Evolutionary conservation across 257 asterid genomes (phyloP).

Genomic region (Solanum chilense): DNA sequence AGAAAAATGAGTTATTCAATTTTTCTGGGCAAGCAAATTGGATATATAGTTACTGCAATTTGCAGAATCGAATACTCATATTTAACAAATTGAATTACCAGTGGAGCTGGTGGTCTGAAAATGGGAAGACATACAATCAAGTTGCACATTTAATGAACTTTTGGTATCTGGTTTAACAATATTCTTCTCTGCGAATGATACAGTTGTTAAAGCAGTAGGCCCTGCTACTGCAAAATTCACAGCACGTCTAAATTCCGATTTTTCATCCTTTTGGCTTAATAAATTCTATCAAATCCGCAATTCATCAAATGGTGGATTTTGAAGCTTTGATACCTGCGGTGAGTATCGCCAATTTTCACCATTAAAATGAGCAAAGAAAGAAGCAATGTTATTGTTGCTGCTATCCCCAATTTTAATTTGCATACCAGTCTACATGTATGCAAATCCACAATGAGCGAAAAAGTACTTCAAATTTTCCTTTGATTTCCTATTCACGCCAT

Average conservation of each 20-base stretch:
- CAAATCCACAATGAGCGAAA: too few species aligned
- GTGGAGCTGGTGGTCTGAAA: neutral
- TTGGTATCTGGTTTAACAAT: neutral
- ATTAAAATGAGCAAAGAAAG: neutral
- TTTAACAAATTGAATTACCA: neutral
- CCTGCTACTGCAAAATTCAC: too few species aligned
- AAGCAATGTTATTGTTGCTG: neutral
- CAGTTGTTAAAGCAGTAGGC: too few species aligned
- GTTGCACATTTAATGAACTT: conserved; percentile 11
- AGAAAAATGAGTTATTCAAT: neutral
- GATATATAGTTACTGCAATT: neutral
- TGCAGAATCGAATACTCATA: too few species aligned
- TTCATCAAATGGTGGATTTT: neutral
- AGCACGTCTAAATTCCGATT: too few species aligned
- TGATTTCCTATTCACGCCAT: too few species aligned
- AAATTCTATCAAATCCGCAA: neutral
- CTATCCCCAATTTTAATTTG: too few species aligned
- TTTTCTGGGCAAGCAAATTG: neutral
- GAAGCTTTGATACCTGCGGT: neutral
- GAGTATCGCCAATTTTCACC: neutral
- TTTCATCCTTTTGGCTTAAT: neutral
- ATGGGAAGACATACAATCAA: conserved; percentile 10
- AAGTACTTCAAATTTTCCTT: too few species aligned
- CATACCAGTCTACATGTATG: too few species aligned
- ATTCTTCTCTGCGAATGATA: neutral